phyloP scores from a whole-genome alignment of 2,329 filamentous ascomycete species.

The Albifimbria verrucaria region DNA sequence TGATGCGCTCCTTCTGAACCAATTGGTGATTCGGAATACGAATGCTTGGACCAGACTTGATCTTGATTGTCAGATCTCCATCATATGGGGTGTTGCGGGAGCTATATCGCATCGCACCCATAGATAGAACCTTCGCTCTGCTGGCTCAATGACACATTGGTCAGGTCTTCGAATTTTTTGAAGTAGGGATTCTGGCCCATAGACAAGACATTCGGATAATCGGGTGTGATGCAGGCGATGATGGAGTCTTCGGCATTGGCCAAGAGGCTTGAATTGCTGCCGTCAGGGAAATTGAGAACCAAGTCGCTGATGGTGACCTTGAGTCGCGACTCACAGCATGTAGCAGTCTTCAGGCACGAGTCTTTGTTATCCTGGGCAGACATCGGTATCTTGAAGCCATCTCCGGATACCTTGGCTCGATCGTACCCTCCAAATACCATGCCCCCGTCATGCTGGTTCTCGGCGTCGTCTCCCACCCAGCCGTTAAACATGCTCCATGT shows the following conservation, averaged over 20 bases:
- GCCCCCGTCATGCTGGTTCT: not conserved
- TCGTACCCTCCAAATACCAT: not conserved
- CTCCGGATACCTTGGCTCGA: not conserved
- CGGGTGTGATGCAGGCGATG: not conserved
- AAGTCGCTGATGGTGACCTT: not conserved
- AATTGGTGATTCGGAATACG: slow-evolving; percentile 11
- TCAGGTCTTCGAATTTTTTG: not conserved
- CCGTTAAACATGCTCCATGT: not conserved
- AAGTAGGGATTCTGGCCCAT: not conserved
- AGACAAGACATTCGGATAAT: not conserved
- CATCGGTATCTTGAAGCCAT: not conserved
- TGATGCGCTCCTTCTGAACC: slow-evolving; percentile 5
- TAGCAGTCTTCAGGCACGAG: not conserved
- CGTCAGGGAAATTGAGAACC: not conserved
- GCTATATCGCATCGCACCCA: not conserved
- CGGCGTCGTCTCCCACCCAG: not conserved
- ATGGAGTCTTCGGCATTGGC: not conserved
- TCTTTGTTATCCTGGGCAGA: not conserved
- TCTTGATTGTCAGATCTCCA: slow-evolving; percentile 5
- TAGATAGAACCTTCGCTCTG: not conserved
- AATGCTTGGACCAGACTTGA: slow-evolving; percentile 2
- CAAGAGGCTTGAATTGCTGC: not conserved
- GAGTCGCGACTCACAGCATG: not conserved
- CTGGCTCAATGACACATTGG: not conserved
- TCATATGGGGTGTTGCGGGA: not conserved